Base-by-base conservation (phyloP, 495 filamentous ascomycete genomes). In the Penicillium mononematosum region DNA sequence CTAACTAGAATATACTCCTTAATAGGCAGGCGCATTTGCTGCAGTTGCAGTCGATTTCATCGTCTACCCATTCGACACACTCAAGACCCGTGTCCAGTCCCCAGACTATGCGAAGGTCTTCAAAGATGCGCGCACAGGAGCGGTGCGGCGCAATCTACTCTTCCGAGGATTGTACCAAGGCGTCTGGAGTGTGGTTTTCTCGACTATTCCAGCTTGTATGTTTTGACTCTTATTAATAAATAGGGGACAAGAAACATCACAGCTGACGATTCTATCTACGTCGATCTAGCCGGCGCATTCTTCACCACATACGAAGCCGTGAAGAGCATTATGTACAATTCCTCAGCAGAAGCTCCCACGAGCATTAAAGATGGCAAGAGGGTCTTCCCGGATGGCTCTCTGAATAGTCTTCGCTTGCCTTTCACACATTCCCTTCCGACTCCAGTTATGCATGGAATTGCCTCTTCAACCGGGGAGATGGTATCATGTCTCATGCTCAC, bases 91-190 rank as follows among this genome's bases (percentile, higher is more conserved):
- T 16, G 79, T 92, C 27, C 92, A 97, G 62, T 88, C 86, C 16
- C 86, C 84, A 5, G 80, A 89, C 58, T 92, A 89, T 59, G 77
- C 76, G 39, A 73, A 74, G 1, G 79, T 85, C 12, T 92, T 88
- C 69, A 81, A 75, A 47, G 61, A 83, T 68, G 71, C 73, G 10
- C 71, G 78, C 0, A 83, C 77, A 14, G 75, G 80, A 20, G 74
- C 75, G 2, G 68, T 85, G 24, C 83, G 80, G 36, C 70, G 79
- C 38, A 66, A 77, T 29, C 64, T 82, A 0, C 76, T 91, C 6
- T 89, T 92, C 55, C 77, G 80, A 5, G 92, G 92, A 0, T 62
- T 96, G 14, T 96, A 96, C 63, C 92, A 96, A 71, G 92, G 92
- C 5, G 82, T 96, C 8, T 90, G 91, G 49, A 92, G 89, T 65